Evolutionary conservation across 2,329 filamentous ascomycete species (phyloP), one percentile per base, ranked within the genome.

Genomic region (Neofusicoccum sp.): DNA sequence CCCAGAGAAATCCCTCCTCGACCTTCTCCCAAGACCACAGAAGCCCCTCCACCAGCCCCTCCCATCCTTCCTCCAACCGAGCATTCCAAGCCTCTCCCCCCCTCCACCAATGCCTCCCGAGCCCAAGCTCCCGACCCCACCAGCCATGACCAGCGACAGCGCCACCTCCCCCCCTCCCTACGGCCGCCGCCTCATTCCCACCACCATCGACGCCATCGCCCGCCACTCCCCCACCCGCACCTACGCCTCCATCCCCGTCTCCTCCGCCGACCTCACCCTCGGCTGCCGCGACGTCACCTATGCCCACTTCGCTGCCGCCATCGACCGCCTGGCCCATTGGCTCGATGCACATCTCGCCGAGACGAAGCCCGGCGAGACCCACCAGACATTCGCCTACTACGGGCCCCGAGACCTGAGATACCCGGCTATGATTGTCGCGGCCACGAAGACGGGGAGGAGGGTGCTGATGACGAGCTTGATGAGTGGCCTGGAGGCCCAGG

Each of bases 371-470:
- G 22, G 22, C 49, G 34, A 1, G n/a, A n/a, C 3, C 11, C 36
- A 14, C 9, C 49, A 54, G 36, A 54, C 49, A 7, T 54, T 54
- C 14, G 36, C 49, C 3, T 54, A 54, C 34, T 54, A 39, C n/a
- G 67, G 67, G n/a, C 62, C 63, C 2, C 66, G 66, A 22, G 67
- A 68, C 47, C 33, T 67, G 6, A 50, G 65, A 14, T 67, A 68
- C 59, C 58, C 64, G 11, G 65, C 66, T 34, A 37, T 68, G 12
- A 62, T 64, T 6, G 34, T 64, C 5, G 67, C 66, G 3, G 60
- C 56, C 33, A 61, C 63, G 11, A 66, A 66, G 49, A 29, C 66
- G 4, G 61, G 48, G 6, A 43, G 62, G 16, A 67, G 66, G 59
- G 52, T 67, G 16, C 14, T 43, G 43, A 31, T 60, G 16, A 64